phyloP scores from a whole-genome alignment of 768 basidiomycete genomes.

The Lactifluus hygrophoroides region DNA sequence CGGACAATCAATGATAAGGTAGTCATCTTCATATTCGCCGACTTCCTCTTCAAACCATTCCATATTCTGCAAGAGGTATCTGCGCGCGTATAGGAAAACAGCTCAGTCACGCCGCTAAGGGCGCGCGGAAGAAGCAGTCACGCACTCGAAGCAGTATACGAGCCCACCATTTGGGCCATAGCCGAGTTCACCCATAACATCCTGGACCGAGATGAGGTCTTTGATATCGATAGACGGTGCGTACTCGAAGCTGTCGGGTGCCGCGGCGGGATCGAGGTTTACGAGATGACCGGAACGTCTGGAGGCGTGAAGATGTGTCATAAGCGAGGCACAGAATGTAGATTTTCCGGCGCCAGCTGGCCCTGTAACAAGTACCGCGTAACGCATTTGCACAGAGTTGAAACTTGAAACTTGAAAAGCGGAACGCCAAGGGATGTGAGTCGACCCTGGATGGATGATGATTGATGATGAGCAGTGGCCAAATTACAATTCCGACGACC shows the following conservation, averaged over 20 bases:
- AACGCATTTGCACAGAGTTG: conserved; percentile 43
- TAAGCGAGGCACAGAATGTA: conserved; percentile 80
- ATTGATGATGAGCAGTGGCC: too few species aligned
- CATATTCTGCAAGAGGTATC: conserved; percentile 93
- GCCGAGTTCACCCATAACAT: conserved; percentile 91
- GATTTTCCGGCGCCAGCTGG: conserved; percentile 98
- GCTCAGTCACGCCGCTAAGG: neutral
- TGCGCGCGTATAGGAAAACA: conserved; percentile 27
- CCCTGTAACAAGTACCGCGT: conserved; percentile 85
- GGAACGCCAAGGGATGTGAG: neutral
- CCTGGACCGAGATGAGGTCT: conserved; percentile 84
- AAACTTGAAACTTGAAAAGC: neutral
- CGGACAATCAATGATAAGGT: conserved; percentile 87
- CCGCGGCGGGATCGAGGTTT: conserved; percentile 95
- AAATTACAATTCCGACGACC: too few species aligned
- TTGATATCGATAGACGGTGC: conserved; percentile 90
- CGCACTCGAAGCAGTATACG: conserved; percentile 99
- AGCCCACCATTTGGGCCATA: conserved; percentile 97
- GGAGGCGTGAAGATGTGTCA: conserved; percentile 80
- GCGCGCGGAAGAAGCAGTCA: conserved; percentile 34
- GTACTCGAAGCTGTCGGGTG: conserved; percentile 79
- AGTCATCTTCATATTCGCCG: conserved; percentile 92
- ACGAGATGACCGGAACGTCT: conserved; percentile 85
- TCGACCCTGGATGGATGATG: too few species aligned
- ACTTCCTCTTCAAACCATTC: conserved; percentile 98